Base-by-base conservation (phyloP, 1,139 yeast genomes). In the Candida tropicalis region DNA sequence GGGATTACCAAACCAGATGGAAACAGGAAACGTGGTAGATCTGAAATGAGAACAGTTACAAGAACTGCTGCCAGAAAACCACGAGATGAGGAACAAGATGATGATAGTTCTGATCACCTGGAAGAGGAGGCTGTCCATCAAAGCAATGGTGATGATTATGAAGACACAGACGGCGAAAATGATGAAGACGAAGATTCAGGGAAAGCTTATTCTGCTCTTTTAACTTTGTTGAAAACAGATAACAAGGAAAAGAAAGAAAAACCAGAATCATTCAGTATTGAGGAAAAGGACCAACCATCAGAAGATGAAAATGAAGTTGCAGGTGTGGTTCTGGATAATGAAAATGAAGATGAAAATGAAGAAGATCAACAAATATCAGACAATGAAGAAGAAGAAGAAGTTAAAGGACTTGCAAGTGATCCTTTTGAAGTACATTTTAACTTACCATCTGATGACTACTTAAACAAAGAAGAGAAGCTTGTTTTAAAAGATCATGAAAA, bases 361-460 rank as follows among this genome's bases (percentile, higher is more conserved):
- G 60, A 59, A 20, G 61, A 55, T 16, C 70, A 66, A 37, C 70
- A 63, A 3, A 73, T 65, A 37, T 65, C 56, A 8, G 65, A 58
- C 8, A 68, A 58, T 6, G 67, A 59, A 8, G 70, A 62, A 8
- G 65, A 55, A 3, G 71, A 63, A 9, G 55, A 13, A 54, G 52
- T 9, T 3, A 47, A 48, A 15, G 52, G 50, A 6, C 32, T 52
- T 27, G 39, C 40, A 10, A 36, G n/a, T 3, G 89, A 84, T 60
- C 88, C 96, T 0, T 90, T 86, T 55, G 89, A 87, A 49, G 58
- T 66, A 20, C 98, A 91, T 59, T 91, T 85, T 60, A 86, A 84
- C 41, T 64, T 68, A 23, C 71, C 63, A 1, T 32, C 77, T 0
- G 79, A 82, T 15, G 77, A 70, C 15, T 59, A 60, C 27, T 60